A percentile compares a stretch with the other conserved stretches of the same genome.
phyloP scores from a whole-genome alignment of 1,284 basidiomycete species.

The Acaromyces ingoldii region DNA sequence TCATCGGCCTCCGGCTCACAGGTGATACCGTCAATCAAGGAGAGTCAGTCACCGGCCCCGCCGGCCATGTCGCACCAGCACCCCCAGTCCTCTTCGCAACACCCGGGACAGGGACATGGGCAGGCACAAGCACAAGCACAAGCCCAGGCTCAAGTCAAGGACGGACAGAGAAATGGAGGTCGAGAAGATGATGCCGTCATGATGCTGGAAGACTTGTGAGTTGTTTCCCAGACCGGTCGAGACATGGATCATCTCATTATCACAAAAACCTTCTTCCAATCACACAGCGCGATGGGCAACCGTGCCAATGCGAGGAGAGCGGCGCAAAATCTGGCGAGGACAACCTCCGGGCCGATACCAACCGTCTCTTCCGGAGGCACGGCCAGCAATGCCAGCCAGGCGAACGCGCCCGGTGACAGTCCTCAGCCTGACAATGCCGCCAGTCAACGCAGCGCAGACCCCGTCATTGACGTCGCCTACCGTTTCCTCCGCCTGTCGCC shows the following conservation, averaged over 20 bases:
- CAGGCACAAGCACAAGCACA: slow-evolving; percentile 21
- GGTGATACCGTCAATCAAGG: background rate
- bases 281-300: slow-evolving; percentile 8
- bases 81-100: background rate
- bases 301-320: slow-evolving; percentile 5
- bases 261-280: background rate
- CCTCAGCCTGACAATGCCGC: slow-evolving; percentile 21
- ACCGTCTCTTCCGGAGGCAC: background rate
- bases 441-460: slow-evolving; percentile 23
- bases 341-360: background rate
- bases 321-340: slow-evolving; percentile 1
- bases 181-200: slow-evolving; percentile 10
- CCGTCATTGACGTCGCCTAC: slow-evolving; percentile 23
- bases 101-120: background rate
- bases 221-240: background rate
- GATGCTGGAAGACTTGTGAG: slow-evolving; percentile 5
- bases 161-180: background rate
- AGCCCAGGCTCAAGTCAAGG: slow-evolving; percentile 9
- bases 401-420: background rate
- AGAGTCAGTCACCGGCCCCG: background rate
- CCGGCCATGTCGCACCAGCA: background rate
- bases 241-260: background rate
- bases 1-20: background rate
- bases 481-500: slow-evolving; percentile 25
- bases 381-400: background rate